These are phyloP conservation scores for Vinca minor DNA, from an alignment of 257 asterid genomes.

Conservation along the genomic window DNA sequence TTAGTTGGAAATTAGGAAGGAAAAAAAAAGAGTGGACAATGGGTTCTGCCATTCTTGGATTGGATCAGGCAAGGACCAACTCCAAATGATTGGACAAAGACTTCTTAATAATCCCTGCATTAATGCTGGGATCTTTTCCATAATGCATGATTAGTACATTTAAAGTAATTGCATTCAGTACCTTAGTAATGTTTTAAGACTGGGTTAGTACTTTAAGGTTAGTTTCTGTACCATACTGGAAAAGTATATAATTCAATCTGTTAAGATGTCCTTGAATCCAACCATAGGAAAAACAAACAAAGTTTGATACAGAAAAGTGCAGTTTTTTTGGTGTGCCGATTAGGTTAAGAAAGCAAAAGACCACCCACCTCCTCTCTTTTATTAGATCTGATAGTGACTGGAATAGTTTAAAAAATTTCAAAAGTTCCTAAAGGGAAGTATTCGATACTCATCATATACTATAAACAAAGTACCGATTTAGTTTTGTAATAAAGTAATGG, in stretches of 20 bases:
- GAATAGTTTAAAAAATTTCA: conserved; percentile 14
- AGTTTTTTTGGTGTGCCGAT: conserved; percentile 3
- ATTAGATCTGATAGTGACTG: conserved; percentile 28
- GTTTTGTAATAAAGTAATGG: no score
- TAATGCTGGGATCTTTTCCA: background rate
- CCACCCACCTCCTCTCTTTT: conserved; percentile 17
- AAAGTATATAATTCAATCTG: background rate
- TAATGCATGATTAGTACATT: conserved; percentile 4
- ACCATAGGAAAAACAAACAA: background rate
- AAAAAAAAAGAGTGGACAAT: no score
- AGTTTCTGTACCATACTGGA: background rate
- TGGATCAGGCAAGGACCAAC: conserved; percentile 9
- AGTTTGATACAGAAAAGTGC: background rate
- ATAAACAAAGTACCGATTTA: no score
- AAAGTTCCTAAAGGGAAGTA: background rate
- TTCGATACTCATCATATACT: background rate
- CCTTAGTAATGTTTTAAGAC: background rate
- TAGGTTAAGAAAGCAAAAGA: conserved; percentile 36
- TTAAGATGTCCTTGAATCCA: background rate
- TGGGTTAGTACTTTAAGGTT: no score
- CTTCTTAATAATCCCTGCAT: background rate
- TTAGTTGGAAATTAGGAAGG: no score
- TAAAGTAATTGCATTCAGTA: background rate
- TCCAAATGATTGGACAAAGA: conserved; percentile 12
- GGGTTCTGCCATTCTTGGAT: background rate